Evolutionary conservation across 2,329 filamentous ascomycete species (phyloP).

Genomic region (Fusarium pseudocircinatum): DNA sequence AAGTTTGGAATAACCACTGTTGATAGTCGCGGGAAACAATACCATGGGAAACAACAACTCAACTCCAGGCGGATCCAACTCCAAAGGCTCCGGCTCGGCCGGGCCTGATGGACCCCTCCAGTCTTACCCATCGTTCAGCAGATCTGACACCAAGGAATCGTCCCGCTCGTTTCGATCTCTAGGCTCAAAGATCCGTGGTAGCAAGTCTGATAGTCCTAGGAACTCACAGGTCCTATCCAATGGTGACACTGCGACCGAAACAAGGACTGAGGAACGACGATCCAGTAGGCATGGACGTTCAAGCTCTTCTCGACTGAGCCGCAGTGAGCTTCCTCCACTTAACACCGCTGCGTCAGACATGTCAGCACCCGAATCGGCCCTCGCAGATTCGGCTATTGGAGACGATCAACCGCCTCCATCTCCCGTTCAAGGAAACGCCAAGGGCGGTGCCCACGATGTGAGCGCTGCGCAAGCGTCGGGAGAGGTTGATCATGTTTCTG

Average conservation of each 20-base stretch:
- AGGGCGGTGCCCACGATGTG: conserved; percentile 79
- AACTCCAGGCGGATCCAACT: conserved; percentile 59
- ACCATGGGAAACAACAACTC: conserved; percentile 82
- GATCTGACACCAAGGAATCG: conserved; percentile 93
- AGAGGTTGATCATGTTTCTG: conserved; percentile 94
- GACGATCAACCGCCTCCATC: conserved; percentile 79
- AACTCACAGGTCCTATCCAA: conserved; percentile 75
- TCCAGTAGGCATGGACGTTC: conserved; percentile 72
- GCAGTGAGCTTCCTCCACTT: conserved; percentile 55
- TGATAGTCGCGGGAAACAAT: conserved; percentile 30
- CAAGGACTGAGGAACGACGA: conserved; percentile 71
- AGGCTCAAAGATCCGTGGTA: conserved; percentile 87
- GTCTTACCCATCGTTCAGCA: conserved; percentile 90
- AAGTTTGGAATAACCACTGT: conserved; percentile 44
- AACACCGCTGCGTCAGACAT: conserved; percentile 55
- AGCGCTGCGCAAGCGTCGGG: conserved; percentile 83
- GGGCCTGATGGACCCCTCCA: conserved; percentile 66
- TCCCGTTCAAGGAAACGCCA: conserved; percentile 79
- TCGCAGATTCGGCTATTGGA: conserved; percentile 45
- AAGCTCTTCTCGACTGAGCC: conserved; percentile 56
- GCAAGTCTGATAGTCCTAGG: conserved; percentile 81
- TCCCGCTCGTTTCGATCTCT: conserved; percentile 86
- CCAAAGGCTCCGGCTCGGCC: conserved; percentile 61
- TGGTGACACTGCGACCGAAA: conserved; percentile 67
- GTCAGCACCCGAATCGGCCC: conserved; percentile 54